A percentile compares a stretch with the other conserved stretches of the same genome.
phyloP scores from a whole-genome alignment of 108 stramenopile genomes.

The Fragilaria radians region DNA sequence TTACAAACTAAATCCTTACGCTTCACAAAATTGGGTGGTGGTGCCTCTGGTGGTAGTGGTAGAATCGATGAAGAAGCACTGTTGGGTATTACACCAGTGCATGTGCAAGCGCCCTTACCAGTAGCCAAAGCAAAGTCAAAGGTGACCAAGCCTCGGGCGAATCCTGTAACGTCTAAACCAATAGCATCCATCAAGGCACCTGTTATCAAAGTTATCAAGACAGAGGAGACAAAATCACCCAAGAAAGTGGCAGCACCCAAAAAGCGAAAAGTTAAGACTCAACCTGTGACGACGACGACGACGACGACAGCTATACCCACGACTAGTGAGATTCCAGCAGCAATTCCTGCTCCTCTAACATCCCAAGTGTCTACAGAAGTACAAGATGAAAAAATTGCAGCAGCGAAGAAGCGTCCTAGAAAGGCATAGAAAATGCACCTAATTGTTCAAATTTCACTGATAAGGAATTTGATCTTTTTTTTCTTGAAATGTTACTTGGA shows the following conservation, averaged over 20 bases:
- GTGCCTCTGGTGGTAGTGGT: conserved; percentile 2
- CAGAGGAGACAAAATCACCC: not conserved
- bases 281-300: conserved; percentile 7
- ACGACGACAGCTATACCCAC: conserved; percentile 10
- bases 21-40: conserved; percentile 36
- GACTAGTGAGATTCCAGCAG: conserved; percentile 4
- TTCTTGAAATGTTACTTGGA: too few relatives aligned
- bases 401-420: conserved; percentile 8
- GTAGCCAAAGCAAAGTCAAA: not conserved
- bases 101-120: conserved; percentile 10
- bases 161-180: conserved; percentile 1
- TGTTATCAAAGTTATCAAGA: not conserved
- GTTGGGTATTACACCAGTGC: conserved; percentile 36
- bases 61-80: conserved; percentile 39
- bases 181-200: not conserved
- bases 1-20: conserved; percentile 44
- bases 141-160: conserved; percentile 4
- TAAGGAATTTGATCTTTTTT: too few relatives aligned
- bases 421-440: conserved; percentile 11
- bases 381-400: not conserved
- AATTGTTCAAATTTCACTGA: too few relatives aligned
- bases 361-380: not conserved
- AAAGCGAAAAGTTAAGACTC: conserved; percentile 41
- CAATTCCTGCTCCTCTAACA: conserved; percentile 5
- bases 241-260: conserved; percentile 16